Conservation (phyloP, 306 rosid genomes). For the Trifolium subterraneum region DNA sequence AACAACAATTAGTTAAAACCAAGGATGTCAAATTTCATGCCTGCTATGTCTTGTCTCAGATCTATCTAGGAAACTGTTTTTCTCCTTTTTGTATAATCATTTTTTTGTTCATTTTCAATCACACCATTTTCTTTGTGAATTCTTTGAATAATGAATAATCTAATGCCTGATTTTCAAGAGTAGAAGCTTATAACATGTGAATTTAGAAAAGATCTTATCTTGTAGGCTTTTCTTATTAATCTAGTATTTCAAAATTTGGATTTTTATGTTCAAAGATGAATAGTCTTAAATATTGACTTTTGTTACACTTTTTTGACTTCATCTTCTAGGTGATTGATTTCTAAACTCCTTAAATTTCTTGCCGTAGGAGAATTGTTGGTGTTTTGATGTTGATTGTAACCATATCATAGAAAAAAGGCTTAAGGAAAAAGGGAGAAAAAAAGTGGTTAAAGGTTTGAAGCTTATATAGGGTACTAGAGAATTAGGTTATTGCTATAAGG, state of each 20-base stretch:
- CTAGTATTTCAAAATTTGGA: background rate
- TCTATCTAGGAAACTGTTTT: constrained; percentile 54
- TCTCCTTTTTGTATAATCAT: constrained; percentile 13
- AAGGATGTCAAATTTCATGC: constrained; percentile 44
- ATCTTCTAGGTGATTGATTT: constrained; percentile 38
- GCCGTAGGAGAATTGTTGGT: constrained; percentile 43
- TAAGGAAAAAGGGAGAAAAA: constrained; percentile 35
- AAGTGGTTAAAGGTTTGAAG: constrained; percentile 36
- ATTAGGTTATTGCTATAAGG: constrained; percentile 47
- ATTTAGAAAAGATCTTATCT: constrained; percentile 41
- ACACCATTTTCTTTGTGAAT: constrained; percentile 41
- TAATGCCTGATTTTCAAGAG: constrained; percentile 21
- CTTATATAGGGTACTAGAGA: constrained; percentile 41
- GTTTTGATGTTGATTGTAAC: constrained; percentile 45
- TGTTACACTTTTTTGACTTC: constrained; percentile 36
- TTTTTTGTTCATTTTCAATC: constrained; percentile 36
- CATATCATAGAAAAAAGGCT: constrained; percentile 46
- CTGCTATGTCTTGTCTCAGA: constrained; percentile 56
- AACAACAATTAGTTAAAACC: constrained; percentile 27
- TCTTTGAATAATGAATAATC: constrained; percentile 37
- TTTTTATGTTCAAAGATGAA: constrained; percentile 23
- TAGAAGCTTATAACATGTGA: constrained; percentile 41
- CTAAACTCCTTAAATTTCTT: constrained; percentile 33
- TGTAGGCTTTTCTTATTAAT: constrained; percentile 34
- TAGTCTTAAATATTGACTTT: constrained; percentile 14